Evolutionary conservation across 768 basidiomycete species (phyloP), one percentile per base, ranked within the genome.

Genomic region (Leccinum variicolor): DNA sequence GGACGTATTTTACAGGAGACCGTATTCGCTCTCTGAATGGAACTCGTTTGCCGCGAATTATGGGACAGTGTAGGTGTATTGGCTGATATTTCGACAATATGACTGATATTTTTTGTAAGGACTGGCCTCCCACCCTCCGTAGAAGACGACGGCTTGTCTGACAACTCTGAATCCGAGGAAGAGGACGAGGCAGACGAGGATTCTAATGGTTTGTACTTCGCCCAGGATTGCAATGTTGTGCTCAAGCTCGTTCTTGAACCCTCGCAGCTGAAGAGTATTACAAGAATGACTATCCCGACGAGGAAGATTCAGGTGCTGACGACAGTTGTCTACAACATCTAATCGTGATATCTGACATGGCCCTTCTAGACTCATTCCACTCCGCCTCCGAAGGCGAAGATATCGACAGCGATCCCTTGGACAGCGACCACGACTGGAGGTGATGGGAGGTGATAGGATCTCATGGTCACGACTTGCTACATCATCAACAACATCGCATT

Each of bases 261-360:
- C 8, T 31, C 53, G 6, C 63, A 91, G 90, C 86, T 17, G 90
- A 92, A 70, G 89, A 90, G 61, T 90, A 86, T 65, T 91, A 90
- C 72, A 89, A 83, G 64, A 92, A 92, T 58, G 90, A 92, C 66
- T 92, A 92, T 62, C 90, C 90, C 6, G 89, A 90, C 26, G 90
- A 86, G 50, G 84, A 85, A 39, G 74, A 77, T 25, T 73, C 75
- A 10, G 75, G 75, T 23, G 74, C 69, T 17, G 75, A 76, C 31
- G 73, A 71, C 43, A 78, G 75, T 66, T 77, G 76, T 76, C 61
- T 28, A 63, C 65, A 58, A 31, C 21, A 45, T 45, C 9, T 29
- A 3, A 47, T 33, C 25, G 47, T 56, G 34, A 53, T 43, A 53
- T 13, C 53, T 56, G 34, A 60, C 56, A 23, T 21, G 23, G 41